Conservation (phyloP, 352 stramenopile genomes). For the Phytopythium chamaehyphon region DNA sequence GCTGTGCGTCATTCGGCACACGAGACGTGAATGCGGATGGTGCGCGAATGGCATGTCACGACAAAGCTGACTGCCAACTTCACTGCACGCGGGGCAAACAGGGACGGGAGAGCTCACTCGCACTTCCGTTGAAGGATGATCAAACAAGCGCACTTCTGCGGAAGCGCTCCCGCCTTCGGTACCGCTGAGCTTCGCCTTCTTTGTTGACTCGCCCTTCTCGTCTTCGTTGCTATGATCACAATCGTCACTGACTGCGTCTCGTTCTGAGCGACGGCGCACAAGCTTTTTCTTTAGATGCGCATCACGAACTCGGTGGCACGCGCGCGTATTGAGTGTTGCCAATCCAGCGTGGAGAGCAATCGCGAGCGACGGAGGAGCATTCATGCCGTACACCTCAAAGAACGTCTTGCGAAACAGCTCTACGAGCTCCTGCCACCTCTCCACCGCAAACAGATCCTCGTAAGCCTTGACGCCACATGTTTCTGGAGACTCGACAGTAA, state of each 20-base stretch:
- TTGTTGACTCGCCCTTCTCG: slow-evolving; percentile 27
- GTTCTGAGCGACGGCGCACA: slow-evolving; percentile 9
- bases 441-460: slow-evolving; percentile 53
- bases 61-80: slow-evolving; percentile 60
- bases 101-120: slow-evolving; percentile 22
- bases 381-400: slow-evolving; percentile 61
- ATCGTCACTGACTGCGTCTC: slow-evolving; percentile 15
- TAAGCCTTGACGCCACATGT: slow-evolving; percentile 61
- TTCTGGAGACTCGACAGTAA: slow-evolving; percentile 60
- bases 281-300: slow-evolving; percentile 33
- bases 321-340: slow-evolving; percentile 70
- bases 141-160: not conserved
- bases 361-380: slow-evolving; percentile 58
- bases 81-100: slow-evolving; percentile 73
- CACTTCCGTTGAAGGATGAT: not conserved
- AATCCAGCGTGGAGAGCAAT: slow-evolving; percentile 63
- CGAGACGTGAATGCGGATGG: slow-evolving; percentile 77
- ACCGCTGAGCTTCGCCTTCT: slow-evolving; percentile 37
- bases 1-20: slow-evolving; percentile 72
- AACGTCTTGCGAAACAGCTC: slow-evolving; percentile 63
- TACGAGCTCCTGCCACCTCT: slow-evolving; percentile 53
- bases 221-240: slow-evolving; percentile 11
- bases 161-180: not conserved
- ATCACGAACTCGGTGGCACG: slow-evolving; percentile 54
- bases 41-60: slow-evolving; percentile 61